Percentiles rank a stretch among this genome's conserved stretches.
phyloP scores from a whole-genome alignment of 345 rosid species.

The Salix purpurea region DNA sequence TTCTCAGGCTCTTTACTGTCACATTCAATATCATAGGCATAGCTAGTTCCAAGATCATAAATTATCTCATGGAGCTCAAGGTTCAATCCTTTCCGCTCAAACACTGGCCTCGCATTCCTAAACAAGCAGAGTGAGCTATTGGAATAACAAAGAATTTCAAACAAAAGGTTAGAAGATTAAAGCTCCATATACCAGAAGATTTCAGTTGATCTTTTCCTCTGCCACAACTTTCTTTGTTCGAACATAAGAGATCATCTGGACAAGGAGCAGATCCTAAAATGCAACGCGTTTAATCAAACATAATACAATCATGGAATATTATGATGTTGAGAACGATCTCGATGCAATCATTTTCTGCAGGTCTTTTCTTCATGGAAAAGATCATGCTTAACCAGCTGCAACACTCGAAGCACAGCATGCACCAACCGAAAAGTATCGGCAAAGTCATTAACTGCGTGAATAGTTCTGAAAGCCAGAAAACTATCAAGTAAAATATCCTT shows the following conservation, averaged over 20 bases:
- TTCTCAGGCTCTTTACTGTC: constrained; percentile 26
- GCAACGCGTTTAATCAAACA: constrained; percentile 1
- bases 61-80: constrained; percentile 26
- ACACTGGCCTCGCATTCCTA: constrained; percentile 23
- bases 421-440: not conserved
- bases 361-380: not conserved
- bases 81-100: constrained; percentile 19
- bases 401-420: not conserved
- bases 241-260: constrained; percentile 52
- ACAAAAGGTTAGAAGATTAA: not conserved
- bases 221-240: constrained; percentile 37
- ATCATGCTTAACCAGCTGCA: not conserved
- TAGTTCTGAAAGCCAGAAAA: not conserved
- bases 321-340: not conserved
- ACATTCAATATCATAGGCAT: constrained; percentile 32
- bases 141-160: not conserved
- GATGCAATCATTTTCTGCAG: not conserved
- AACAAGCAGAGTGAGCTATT: constrained; percentile 5
- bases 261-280: constrained; percentile 42
- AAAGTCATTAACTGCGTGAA: not conserved
- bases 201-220: constrained; percentile 25
- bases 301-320: not conserved
- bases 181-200: constrained; percentile 42
- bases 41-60: constrained; percentile 24
- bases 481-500: not conserved